Percentiles rank a stretch among this genome's conserved stretches.
Conservation (phyloP, 2,329 filamentous ascomycete genomes). For the Aspergillus sp. region DNA sequence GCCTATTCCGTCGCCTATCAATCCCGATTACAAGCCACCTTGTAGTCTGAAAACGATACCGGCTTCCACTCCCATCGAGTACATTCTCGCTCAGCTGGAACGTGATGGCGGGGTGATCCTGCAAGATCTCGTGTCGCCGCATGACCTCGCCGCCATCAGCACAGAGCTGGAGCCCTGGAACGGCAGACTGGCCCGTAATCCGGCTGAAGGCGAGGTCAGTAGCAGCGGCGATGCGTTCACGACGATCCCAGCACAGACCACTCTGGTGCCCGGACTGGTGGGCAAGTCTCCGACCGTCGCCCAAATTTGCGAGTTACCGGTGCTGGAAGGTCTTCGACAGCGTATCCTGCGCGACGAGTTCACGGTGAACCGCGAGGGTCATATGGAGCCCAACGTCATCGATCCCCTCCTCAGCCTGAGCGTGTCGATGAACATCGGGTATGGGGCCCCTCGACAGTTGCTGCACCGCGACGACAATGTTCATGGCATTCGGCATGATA, state of each 20-base stretch:
- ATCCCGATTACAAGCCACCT: conserved; percentile 8
- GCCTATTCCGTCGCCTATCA: conserved; percentile 8
- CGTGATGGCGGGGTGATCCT: conserved; percentile 36
- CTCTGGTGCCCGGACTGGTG: conserved; percentile 27
- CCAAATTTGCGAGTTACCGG: conserved; percentile 20
- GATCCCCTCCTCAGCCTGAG: conserved; percentile 30
- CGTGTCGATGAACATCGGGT: conserved; percentile 29
- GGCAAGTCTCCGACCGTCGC: conserved; percentile 30
- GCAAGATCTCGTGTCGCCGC: conserved; percentile 23
- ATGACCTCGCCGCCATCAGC: conserved; percentile 26
- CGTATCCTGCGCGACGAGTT: conserved; percentile 26
- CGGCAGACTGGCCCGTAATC: conserved; percentile 2
- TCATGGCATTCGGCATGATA: conserved; percentile 26
- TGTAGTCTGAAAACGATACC: conserved; percentile 23
- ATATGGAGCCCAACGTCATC: conserved; percentile 18
- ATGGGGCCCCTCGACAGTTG: conserved; percentile 28
- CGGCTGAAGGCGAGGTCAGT: conserved; percentile 1
- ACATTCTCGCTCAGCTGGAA: conserved; percentile 32
- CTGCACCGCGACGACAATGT: conserved; percentile 35
- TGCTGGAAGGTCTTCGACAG: conserved; percentile 25
- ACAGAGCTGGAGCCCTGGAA: conserved; percentile 15
- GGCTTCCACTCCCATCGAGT: conserved; percentile 24
- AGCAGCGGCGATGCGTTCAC: conserved; percentile 5
- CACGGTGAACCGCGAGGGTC: conserved; percentile 21
- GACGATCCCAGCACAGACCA: conserved; percentile 26